These are phyloP conservation scores for Cladosporium sp. DNA, from an alignment of 2,329 filamentous ascomycete species.

Conservation along the genomic window DNA sequence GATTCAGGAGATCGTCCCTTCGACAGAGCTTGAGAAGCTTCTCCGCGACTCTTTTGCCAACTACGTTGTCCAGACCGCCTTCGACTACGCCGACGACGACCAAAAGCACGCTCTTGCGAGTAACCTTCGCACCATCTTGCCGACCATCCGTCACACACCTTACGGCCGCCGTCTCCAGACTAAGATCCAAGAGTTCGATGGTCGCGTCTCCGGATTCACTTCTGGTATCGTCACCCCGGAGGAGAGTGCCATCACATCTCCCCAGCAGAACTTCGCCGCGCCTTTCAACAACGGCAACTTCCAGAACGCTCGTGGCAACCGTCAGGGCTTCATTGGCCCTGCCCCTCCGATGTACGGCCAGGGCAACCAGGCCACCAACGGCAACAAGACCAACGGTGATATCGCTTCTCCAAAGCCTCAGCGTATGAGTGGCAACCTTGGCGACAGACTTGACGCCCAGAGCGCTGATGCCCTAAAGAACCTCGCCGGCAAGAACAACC, in stretches of 20 bases:
- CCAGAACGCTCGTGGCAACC: constrained; percentile 30
- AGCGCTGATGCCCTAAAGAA: constrained; percentile 1
- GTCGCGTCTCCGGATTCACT: constrained; percentile 40
- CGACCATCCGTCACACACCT: constrained; percentile 82
- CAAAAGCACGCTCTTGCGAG: constrained; percentile 78
- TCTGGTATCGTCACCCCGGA: constrained; percentile 16
- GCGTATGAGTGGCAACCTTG: constrained; percentile 28
- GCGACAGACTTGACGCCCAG: constrained; percentile 19
- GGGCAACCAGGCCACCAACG: constrained; percentile 14
- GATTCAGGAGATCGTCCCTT: constrained; percentile 75
- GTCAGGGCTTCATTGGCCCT: constrained; percentile 32
- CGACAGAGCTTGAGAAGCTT: constrained; percentile 80
- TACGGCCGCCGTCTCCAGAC: constrained; percentile 91
- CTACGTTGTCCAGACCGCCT: constrained; percentile 95
- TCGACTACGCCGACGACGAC: constrained; percentile 76
- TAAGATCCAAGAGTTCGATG: constrained; percentile 69
- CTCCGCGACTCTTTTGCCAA: constrained; percentile 93
- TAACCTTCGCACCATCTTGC: constrained; percentile 78
- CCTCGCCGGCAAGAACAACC: not conserved
- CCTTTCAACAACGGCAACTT: constrained; percentile 22
- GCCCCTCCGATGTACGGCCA: constrained; percentile 27
- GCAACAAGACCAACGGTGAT: constrained; percentile 19
- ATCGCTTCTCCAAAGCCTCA: constrained; percentile 34
- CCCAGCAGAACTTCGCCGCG: constrained; percentile 8
- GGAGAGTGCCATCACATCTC: constrained; percentile 16